Percentiles rank a stretch among this genome's conserved stretches.
phyloP scores from a whole-genome alignment of 164 flowering plant genomes.

The Nymphaea colorata region DNA sequence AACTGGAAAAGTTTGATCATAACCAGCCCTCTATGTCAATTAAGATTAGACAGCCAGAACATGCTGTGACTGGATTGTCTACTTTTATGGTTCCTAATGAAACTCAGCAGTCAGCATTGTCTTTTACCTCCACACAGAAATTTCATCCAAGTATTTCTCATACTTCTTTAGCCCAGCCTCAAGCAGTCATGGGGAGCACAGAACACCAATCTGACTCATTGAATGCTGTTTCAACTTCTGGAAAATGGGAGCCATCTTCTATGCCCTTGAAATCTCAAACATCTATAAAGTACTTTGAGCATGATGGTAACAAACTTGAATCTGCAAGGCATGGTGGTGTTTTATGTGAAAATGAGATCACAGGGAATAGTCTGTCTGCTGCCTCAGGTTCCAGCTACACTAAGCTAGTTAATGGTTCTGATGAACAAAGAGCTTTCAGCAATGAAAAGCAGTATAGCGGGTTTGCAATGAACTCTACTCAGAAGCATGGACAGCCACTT shows the following conservation, averaged over 20 bases:
- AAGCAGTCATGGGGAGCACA: background rate
- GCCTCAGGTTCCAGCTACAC: background rate
- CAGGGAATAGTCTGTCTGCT: background rate
- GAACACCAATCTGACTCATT: too few relatives aligned
- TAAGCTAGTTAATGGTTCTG: conserved; percentile 7
- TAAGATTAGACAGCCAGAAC: conserved; percentile 25
- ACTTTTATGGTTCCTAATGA: conserved; percentile 20
- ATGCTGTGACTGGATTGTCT: conserved; percentile 28
- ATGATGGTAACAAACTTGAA: background rate
- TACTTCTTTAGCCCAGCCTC: background rate
- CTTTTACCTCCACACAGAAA: conserved; percentile 5
- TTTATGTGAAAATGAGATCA: background rate
- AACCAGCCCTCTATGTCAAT: conserved; percentile 18
- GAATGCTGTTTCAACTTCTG: background rate
- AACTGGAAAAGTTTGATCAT: conserved; percentile 20
- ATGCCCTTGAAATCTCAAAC: background rate
- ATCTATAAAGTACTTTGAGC: background rate
- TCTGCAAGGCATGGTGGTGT: background rate
- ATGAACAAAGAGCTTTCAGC: conserved; percentile 16
- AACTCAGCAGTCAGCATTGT: conserved; percentile 19
- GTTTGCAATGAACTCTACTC: background rate
- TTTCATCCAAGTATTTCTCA: background rate
- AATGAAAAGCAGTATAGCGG: conserved; percentile 11
- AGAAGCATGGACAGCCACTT: background rate
- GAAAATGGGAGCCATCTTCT: background rate